Base-by-base conservation (phyloP, 345 rosid species). In the Bretschneidera sinensis region DNA sequence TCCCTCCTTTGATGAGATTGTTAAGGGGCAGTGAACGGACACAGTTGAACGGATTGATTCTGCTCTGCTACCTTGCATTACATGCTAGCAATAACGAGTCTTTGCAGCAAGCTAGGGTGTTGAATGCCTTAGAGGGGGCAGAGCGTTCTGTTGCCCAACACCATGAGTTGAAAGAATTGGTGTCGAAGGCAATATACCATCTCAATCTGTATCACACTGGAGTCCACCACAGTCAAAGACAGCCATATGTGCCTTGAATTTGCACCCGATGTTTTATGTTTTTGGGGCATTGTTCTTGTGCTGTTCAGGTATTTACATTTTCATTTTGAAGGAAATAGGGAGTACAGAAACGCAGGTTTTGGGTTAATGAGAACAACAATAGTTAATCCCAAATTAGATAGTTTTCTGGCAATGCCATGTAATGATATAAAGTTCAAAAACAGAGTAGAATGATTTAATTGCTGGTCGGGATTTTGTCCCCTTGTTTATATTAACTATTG, bases 81-180 rank as follows among this genome's bases (percentile, higher is more conserved):
- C 85, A 80, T 48, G 86, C 87, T 4, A 82, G 91, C 55, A 73
- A 89, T 67, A 80, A 70, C 0, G 73, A 74, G 69, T 81, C 68
- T 24, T 23, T 89, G 73, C 87, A 83, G 33, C 92, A 80, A 57
- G 87, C 94, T 21, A 77, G 89, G 79, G 88, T 85, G 31, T 74
- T 87, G 76, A 84, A 77, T 45, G 87, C 80, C n/a, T 87, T 92
- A 0, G 97, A 89, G 73, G 98, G 96, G 34, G 88, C 81, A 0
- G 97, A 87, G 43, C 72, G 79, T 1, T 53, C 78, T 8, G 65
- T 78, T 34, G 74, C 83, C 9, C 91, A 84, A 55, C 76, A 81
- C 59, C 85, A 76, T 55, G 83, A 92, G 45, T 62, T 89, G 77
- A 83, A 74, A 78, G 96, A 89, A 48, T 69, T 92, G 67, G 83